Base-by-base conservation (phyloP, 768 basidiomycete species). In the Auriculariales sp. region DNA sequence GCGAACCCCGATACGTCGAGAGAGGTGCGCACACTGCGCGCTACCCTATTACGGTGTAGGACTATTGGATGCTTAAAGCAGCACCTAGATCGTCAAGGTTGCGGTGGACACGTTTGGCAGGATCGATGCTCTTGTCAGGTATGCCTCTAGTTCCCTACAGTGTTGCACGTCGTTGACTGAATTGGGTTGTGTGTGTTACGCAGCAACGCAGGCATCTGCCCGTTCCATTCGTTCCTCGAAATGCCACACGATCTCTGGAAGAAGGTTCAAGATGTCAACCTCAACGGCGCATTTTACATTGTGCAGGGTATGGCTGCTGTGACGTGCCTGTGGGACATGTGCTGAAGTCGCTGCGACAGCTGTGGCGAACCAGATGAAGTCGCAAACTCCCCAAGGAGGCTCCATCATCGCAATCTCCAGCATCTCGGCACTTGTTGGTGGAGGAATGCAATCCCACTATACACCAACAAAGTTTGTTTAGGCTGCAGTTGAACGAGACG, bases 351-450 rank as follows among this genome's bases (percentile, higher is more conserved):
- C n/a, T n/a, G n/a, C n/a, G n/a, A n/a, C 46, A 77, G 81, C 81
- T 14, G 77, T 79, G 2, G 82, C 82, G 7, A 81, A 78, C 53
- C 80, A 81, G 59, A 87, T 87, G 84, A 75, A 76, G 53, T 64
- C 55, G 14, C 84, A 85, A 56, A 66, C 61, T 5, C 81, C 81
- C 2, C 77, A 78, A 59, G 82, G 83, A 3, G 84, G 84, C 3
- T 74, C 78, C 3, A 83, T 87, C 58, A 77, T 87, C 32, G 81
- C 76, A 19, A 76, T 86, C 25, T 81, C 82, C 10, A 82, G 79
- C n/a, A 85, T 86, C 52, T 83, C 81, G 25, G 85, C 83, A 0
- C 70, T 85, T 15, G 82, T 86, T 44, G 84, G 84, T 6, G 85
- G 84, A 14, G 83, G 25, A 52, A 46, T 35, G 27, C 15, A 19